Evolutionary conservation across 768 basidiomycete species (phyloP).

Genomic region (Leucocoprinus leucothites): DNA sequence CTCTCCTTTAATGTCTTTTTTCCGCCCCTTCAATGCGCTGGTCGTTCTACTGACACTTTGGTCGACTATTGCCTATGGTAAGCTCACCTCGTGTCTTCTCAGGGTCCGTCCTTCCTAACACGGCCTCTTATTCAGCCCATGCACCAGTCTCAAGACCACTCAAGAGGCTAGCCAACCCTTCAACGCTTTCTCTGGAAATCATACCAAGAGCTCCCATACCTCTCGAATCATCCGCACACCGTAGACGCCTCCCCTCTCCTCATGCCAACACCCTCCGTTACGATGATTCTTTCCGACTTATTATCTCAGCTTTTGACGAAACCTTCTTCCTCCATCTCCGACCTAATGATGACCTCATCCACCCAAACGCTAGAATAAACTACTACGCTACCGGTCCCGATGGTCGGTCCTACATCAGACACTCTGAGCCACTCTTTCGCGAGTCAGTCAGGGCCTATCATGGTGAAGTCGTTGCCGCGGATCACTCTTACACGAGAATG

Average conservation of each 20-base stretch:
- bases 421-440: constrained; percentile 59
- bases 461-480: constrained; percentile 70
- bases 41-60: constrained; percentile 38
- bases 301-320: constrained; percentile 62
- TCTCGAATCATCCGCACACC: constrained; percentile 19
- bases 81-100: neutral
- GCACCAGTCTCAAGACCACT: constrained; percentile 45
- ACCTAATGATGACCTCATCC: constrained; percentile 76
- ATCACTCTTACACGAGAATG: constrained; percentile 51
- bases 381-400: constrained; percentile 53
- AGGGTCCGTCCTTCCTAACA: neutral
- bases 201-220: constrained; percentile 40
- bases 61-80: neutral
- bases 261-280: constrained; percentile 52
- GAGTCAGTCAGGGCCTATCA: constrained; percentile 66
- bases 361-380: constrained; percentile 71
- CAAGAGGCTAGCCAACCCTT: constrained; percentile 47
- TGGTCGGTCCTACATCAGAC: constrained; percentile 47
- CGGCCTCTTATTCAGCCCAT: constrained; percentile 33
- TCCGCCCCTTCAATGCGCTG: constrained; percentile 36
- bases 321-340: constrained; percentile 70
- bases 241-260: constrained; percentile 32
- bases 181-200: constrained; percentile 52
- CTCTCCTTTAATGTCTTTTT: constrained; percentile 32
- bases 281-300: constrained; percentile 70